phyloP scores from a whole-genome alignment of 768 basidiomycete species.

The Serendipita sp. region DNA sequence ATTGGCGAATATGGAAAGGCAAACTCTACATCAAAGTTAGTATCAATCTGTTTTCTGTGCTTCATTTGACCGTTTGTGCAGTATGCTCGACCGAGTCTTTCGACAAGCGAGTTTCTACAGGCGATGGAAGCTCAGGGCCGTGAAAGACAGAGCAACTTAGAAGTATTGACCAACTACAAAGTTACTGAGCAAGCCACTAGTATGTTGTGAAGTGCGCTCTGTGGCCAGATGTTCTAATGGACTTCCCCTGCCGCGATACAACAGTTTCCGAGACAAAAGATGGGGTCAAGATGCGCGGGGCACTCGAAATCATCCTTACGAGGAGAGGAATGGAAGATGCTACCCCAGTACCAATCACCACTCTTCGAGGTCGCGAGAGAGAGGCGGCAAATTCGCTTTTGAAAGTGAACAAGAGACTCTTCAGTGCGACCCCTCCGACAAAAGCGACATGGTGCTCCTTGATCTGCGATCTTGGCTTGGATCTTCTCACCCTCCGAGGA shows the following conservation, averaged over 20 bases:
- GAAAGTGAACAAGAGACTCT: neutral
- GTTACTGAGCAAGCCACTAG: neutral
- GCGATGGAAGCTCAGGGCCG: neutral
- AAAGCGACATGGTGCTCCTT: slow-evolving; percentile 3
- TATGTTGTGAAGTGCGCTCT: neutral
- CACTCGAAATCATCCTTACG: neutral
- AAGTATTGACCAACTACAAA: neutral
- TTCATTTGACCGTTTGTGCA: neutral
- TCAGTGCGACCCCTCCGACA: neutral
- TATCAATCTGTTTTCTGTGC: neutral
- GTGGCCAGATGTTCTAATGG: neutral
- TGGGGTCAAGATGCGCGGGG: neutral
- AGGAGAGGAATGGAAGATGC: neutral
- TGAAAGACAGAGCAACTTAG: neutral
- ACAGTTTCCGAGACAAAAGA: neutral
- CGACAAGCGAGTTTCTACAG: neutral
- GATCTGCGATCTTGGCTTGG: neutral
- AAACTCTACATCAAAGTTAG: slow-evolving; percentile 3
- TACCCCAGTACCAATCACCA: neutral
- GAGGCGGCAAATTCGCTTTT: neutral
- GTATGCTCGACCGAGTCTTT: neutral
- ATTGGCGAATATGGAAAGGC: neutral
- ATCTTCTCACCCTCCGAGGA: neutral
- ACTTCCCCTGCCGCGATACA: neutral
- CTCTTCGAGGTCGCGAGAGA: neutral